Evolutionary conservation across 371 early-diverging fungal species (phyloP).

Genomic region (Circinella umbellata): DNA sequence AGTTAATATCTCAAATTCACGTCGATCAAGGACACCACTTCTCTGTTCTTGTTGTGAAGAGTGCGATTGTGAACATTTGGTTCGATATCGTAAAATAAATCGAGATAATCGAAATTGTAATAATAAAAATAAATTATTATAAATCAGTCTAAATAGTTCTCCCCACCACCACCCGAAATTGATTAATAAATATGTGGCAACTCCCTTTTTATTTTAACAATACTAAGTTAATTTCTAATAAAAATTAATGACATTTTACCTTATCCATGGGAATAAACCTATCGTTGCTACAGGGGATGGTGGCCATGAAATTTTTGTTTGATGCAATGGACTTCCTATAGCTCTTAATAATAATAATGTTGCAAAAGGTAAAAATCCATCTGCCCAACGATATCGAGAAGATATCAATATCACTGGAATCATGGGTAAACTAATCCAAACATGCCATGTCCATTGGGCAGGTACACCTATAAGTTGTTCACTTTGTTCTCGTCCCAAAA

Average conservation of each 20-base stretch:
- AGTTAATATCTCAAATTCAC: constrained; percentile 11
- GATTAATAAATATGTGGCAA: no score
- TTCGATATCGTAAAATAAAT: constrained; percentile 29
- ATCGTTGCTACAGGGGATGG: constrained; percentile 59
- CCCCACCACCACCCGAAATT: no score
- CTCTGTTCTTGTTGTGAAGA: neutral
- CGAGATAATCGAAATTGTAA: constrained; percentile 23
- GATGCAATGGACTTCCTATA: constrained; percentile 11
- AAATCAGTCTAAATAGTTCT: constrained; percentile 36
- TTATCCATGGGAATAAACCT: constrained; percentile 62
- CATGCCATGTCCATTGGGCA: constrained; percentile 66
- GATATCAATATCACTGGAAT: constrained; percentile 67
- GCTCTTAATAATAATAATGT: constrained; percentile 35
- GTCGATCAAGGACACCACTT: constrained; percentile 1
- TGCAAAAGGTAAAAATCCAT: constrained; percentile 42
- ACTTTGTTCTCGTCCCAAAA: constrained; percentile 71
- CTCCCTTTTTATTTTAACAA: no score
- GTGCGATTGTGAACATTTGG: constrained; percentile 2
- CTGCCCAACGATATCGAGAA: constrained; percentile 58
- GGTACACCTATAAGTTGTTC: constrained; percentile 66
- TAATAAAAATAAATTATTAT: constrained; percentile 40
- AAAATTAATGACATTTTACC: no score
- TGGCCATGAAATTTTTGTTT: constrained; percentile 52
- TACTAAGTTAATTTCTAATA: no score
- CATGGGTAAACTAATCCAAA: constrained; percentile 70